phyloP scores from a whole-genome alignment of 2,329 filamentous ascomycete genomes.

The Phaeophleospora eucalypticola region DNA sequence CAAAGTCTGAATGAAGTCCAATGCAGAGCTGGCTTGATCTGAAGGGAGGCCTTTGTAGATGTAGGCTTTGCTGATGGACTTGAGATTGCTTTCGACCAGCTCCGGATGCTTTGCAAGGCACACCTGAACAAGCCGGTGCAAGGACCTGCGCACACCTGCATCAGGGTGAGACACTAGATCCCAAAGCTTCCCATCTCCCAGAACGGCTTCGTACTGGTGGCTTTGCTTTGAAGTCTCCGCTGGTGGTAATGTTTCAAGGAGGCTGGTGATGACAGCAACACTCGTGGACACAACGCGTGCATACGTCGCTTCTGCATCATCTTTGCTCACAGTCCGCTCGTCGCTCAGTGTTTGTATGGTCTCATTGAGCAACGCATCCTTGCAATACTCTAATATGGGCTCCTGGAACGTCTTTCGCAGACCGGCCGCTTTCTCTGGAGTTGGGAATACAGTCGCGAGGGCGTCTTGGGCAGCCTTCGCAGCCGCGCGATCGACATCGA shows the following conservation, averaged over 20 bases:
- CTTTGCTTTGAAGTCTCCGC: conserved; percentile 59
- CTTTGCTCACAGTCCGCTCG: conserved; percentile 73
- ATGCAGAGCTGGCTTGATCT: conserved; percentile 68
- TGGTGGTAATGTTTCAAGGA: conserved; percentile 43
- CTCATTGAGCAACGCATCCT: conserved; percentile 71
- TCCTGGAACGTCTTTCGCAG: conserved; percentile 80
- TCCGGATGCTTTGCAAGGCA: conserved; percentile 46
- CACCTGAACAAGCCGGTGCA: conserved; percentile 54
- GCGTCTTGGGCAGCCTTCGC: conserved; percentile 73
- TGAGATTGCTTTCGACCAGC: conserved; percentile 38
- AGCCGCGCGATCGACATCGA: conserved; percentile 77
- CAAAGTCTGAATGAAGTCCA: conserved; percentile 66
- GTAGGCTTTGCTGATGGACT: conserved; percentile 63
- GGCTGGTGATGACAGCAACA: conserved; percentile 51
- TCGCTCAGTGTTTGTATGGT: conserved; percentile 81
- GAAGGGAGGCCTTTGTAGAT: conserved; percentile 69
- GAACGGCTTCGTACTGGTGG: conserved; percentile 60
- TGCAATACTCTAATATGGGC: conserved; percentile 77
- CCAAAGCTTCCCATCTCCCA: conserved; percentile 62
- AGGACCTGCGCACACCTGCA: conserved; percentile 53
- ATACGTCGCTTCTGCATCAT: conserved; percentile 85
- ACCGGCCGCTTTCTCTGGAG: conserved; percentile 69
- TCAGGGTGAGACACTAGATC: conserved; percentile 55
- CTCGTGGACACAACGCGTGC: conserved; percentile 67
- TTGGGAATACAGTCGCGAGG: conserved; percentile 69